Percentiles rank a stretch among this genome's conserved stretches.
phyloP scores from a whole-genome alignment of 2,329 filamentous ascomycete species.

The Ceratocystis albifundus region DNA sequence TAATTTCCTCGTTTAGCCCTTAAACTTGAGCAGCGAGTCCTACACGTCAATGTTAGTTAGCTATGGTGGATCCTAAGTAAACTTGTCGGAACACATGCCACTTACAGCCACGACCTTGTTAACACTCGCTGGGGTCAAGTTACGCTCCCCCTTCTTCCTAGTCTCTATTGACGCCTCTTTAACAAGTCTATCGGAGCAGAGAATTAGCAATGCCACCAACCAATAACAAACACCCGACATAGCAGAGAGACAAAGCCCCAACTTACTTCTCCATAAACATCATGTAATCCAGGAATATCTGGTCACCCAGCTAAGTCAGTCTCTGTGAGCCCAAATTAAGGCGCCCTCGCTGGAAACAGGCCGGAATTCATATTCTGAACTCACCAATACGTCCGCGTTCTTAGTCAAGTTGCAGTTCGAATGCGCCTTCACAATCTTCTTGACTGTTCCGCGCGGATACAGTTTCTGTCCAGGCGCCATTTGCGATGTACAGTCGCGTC shows the following conservation, averaged over 20 bases:
- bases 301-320: constrained; percentile 2
- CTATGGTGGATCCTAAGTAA: constrained; percentile 10
- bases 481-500: constrained; percentile 5
- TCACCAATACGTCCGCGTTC: constrained; percentile 72
- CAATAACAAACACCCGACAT: neutral
- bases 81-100: constrained; percentile 19
- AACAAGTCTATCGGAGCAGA: constrained; percentile 46
- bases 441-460: constrained; percentile 74
- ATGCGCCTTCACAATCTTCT: constrained; percentile 83
- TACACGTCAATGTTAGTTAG: constrained; percentile 28
- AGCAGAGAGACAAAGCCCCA: neutral
- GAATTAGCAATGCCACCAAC: neutral
- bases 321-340: neutral
- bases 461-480: constrained; percentile 59
- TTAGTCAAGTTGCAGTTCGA: constrained; percentile 69
- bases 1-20: constrained; percentile 40
- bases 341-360: neutral
- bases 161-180: constrained; percentile 69
- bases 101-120: constrained; percentile 65
- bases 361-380: neutral
- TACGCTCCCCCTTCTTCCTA: constrained; percentile 60
- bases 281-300: constrained; percentile 79
- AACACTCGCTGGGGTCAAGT: constrained; percentile 62
- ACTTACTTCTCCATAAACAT: constrained; percentile 61
- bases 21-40: constrained; percentile 57